Base-by-base conservation (phyloP, 2,329 filamentous ascomycete genomes). In the Stemphylium lycopersici region DNA sequence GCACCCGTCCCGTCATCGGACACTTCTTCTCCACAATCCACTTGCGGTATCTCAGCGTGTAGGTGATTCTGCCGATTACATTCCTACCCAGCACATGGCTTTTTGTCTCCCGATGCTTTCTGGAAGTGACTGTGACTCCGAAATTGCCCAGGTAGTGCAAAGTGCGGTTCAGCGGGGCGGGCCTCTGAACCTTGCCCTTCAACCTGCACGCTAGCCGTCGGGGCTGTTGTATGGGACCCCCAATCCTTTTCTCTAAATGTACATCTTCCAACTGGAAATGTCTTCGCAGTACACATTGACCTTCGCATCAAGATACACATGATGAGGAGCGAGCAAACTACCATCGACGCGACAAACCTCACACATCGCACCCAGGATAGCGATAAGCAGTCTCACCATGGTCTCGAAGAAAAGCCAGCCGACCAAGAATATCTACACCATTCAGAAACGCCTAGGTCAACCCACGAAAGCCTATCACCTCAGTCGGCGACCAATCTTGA, bases 21-120 rank as follows among this genome's bases (percentile, higher is more conserved):
- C 29, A 26, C 31, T 18, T 42, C 16, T 22, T 38, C 40, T 37
- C 41, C 51, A 47, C 16, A 32, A 36, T 44, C 39, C 29, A 46
- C 45, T 45, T 40, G 49, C 44, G 31, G n/a, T 18, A 48, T 54
- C 20, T 12, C 22, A 49, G 49, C 53, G 32, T 44, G 39, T 45
- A 47, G 38, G 24, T 15, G 16, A 22, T 42, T 40, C 20, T 36
- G 2, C 11, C 20, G 29, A 20, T 20, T 36, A 8, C n/a, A 26
- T 15, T 7, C 20, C 36, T 15, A 6, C 18, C 36, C 26, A 10
- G 32, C 20, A 32, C 26, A 22, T 36, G n/a, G 20, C 20, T 6
- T 16, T 6, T 26, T 32, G 32, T 20, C 32, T 45, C n/a, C 42
- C 20, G 42, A 45, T 22, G 4, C 15, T 24, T 24, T 45, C 10